Evolutionary conservation across 2,329 filamentous ascomycete species (phyloP), one percentile per base, ranked within the genome.

Genomic region (Cercospora sojina): DNA sequence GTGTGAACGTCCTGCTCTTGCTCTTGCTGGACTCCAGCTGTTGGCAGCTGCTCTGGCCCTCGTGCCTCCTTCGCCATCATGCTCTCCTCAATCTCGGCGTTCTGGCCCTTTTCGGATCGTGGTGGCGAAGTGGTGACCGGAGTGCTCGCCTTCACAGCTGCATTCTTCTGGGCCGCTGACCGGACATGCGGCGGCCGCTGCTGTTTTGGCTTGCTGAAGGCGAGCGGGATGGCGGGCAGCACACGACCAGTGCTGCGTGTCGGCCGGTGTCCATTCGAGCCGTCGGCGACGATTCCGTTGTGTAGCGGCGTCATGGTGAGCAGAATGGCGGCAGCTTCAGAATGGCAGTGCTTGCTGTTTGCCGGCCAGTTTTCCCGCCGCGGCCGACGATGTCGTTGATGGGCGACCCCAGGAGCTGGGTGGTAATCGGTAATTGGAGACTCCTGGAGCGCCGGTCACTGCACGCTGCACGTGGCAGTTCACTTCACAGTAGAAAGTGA

Each of bases 211-310:
- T 70, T 74, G 65, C 67, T 74, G 63, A 77, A 59, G 29, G 73
- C 64, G 49, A 77, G 65, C 20, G 75, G 75, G 58, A 77, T 74
- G n/a, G 74, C 75, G n/a, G 74, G 74, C 29, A 74, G 65, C 27
- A 77, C 69, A 35, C 74, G 71, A 53, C 63, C 69, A 25, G 69
- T 59, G 41, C 71, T 68, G 32, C 62, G 63, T 57, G 64, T 59
- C 27, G 67, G 49, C 47, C 67, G 71, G 61, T 67, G 66, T 43
- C 63, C 64, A 56, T 65, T 66, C 31, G 61, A 55, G 43, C 62
- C 62, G 31, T 65, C 58, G 29, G 62, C 61, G 41, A 35, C 29
- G 29, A 32, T 59, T 59, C 59, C 69, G 51, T 70, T 68, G 56
- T 66, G 66, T 23, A 55, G 60, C 62, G 69, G 64, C 66, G 72